These are phyloP conservation scores for Plasmodium vivax DNA, from an alignment of 169 alveolate genomes.

Conservation along the genomic window DNA sequence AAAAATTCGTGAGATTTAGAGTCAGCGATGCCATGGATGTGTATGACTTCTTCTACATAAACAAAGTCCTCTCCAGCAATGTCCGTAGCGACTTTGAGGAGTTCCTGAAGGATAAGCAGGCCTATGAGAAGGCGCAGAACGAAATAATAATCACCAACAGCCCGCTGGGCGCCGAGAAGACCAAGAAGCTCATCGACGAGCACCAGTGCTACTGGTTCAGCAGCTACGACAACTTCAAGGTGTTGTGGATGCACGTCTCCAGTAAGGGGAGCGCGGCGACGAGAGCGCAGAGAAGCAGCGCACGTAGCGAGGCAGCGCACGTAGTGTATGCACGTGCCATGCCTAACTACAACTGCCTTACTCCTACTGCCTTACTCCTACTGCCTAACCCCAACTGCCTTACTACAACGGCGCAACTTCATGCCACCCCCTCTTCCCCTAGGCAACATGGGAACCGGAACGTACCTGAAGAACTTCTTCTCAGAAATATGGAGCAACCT, in stretches of 20 bases:
- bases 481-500: conserved; percentile 50
- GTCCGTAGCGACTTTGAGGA: neutral
- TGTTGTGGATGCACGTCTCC: conserved; percentile 62
- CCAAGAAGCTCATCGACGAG: conserved; percentile 4
- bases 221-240: conserved; percentile 31
- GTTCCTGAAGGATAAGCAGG: conserved; percentile 10
- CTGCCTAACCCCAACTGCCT: neutral
- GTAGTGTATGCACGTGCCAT: no score
- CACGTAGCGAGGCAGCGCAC: no score
- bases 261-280: neutral
- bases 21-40: conserved; percentile 61
- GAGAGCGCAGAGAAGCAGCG: no score
- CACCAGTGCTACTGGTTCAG: conserved; percentile 55
- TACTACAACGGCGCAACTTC: neutral
- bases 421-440: neutral
- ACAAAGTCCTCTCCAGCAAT: conserved; percentile 6
- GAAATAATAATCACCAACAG: neutral
- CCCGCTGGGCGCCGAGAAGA: conserved; percentile 1
- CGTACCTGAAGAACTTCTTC: conserved; percentile 44
- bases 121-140: neutral
- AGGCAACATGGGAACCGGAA: conserved; percentile 72
- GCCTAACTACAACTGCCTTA: no score
- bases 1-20: conserved; percentile 37
- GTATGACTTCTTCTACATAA: conserved; percentile 41
- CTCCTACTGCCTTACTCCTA: no score